These are phyloP conservation scores for Rubia tinctorum DNA, from an alignment of 305 asterid genomes.

Conservation along the genomic window DNA sequence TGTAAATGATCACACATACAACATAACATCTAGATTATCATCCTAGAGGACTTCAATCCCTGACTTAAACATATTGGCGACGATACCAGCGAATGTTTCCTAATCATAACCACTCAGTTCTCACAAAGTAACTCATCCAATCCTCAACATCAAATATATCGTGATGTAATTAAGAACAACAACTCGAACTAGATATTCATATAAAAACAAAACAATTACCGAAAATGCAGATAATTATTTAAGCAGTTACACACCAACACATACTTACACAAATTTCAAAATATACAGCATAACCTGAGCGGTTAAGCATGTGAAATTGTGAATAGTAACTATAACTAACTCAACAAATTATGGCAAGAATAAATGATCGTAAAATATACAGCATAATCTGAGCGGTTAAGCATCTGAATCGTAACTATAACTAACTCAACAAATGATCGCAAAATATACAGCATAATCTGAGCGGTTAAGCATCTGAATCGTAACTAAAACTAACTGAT, in stretches of 20 bases:
- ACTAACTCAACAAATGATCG: neutral
- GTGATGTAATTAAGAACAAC: neutral
- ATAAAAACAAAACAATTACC: neutral
- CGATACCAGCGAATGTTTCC: neutral
- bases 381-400: neutral
- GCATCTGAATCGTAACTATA: neutral
- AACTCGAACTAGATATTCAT: neutral
- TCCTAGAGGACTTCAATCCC: neutral
- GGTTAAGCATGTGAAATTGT: neutral
- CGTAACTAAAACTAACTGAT: neutral
- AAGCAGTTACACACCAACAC: neutral
- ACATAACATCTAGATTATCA: neutral
- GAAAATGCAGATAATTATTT: no score
- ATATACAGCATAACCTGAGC: neutral
- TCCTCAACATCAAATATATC: neutral
- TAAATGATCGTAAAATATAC: neutral
- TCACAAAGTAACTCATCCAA: no score
- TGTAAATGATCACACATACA: constrained; percentile 2
- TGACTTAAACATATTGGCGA: neutral
- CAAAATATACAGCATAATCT: neutral
- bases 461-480: neutral
- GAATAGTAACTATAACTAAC: neutral
- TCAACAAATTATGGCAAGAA: neutral
- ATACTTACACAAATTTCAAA: neutral
- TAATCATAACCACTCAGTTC: neutral